phyloP scores from a whole-genome alignment of 176 grass and related monocot species.

The Microstegium vimineum region DNA sequence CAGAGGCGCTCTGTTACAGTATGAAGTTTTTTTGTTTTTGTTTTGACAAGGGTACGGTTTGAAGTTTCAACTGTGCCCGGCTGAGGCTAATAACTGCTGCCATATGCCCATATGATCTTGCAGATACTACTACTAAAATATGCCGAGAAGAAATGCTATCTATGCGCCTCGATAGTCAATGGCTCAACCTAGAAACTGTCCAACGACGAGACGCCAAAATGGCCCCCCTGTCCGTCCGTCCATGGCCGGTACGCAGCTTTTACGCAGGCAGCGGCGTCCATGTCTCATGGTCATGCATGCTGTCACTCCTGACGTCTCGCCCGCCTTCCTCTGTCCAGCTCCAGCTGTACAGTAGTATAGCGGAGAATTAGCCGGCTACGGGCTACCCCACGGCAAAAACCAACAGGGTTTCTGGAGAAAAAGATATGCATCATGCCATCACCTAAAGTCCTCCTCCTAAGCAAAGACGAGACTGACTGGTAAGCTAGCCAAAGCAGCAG shows the following conservation, averaged over 20 bases:
- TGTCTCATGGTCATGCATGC: too few relatives aligned
- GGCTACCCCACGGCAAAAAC: neutral
- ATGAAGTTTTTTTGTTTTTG: too few relatives aligned
- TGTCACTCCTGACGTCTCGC: neutral
- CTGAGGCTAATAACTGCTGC: too few relatives aligned
- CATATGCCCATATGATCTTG: too few relatives aligned
- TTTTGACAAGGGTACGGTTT: too few relatives aligned
- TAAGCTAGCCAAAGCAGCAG: conserved; percentile 7
- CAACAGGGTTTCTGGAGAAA: neutral
- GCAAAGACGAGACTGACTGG: neutral
- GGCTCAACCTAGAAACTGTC: conserved; percentile 8
- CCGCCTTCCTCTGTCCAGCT: neutral
- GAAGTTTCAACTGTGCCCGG: too few relatives aligned
- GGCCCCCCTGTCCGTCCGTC: neutral
- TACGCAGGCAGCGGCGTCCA: conserved; percentile 14
- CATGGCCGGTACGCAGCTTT: conserved; percentile 35
- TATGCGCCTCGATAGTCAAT: neutral
- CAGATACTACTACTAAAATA: too few relatives aligned
- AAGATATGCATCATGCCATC: neutral
- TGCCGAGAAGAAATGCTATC: neutral
- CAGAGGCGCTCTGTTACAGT: too few relatives aligned
- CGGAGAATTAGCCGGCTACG: neutral
- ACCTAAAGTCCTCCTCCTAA: neutral
- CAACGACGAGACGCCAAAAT: conserved; percentile 16
- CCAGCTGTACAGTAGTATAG: too few relatives aligned